Conservation (phyloP, 306 rosid species). For the Hylodesmum podocarpum region DNA sequence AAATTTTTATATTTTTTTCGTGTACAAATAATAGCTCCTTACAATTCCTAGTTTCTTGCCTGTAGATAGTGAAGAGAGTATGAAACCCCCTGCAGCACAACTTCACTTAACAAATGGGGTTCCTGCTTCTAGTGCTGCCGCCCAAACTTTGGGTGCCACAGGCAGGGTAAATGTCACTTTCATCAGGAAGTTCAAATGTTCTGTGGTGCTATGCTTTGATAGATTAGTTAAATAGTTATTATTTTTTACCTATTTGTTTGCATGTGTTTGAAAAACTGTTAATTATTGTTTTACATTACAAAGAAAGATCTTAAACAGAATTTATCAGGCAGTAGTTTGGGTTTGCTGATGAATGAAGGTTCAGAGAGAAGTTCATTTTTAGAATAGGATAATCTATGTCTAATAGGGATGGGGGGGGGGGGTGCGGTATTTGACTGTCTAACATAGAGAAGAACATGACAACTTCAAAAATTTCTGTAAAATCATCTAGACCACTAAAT, state of each 20-base stretch:
- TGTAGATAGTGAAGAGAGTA: slow-evolving; percentile 60
- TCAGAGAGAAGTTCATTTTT: neutral
- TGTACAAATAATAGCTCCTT: slow-evolving; percentile 21
- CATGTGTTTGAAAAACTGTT: neutral
- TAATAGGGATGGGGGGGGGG: neutral
- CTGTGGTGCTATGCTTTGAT: slow-evolving; percentile 10
- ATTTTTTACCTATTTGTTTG: neutral
- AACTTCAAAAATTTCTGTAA: no score
- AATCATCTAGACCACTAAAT: neutral
- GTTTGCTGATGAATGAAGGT: neutral
- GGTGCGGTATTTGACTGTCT: neutral
- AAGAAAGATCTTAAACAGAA: neutral
- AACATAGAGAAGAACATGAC: no score
- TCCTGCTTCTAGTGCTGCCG: slow-evolving; percentile 48
- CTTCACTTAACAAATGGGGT: slow-evolving; percentile 54
- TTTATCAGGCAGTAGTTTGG: neutral
- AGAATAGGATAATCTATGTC: neutral
- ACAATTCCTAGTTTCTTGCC: slow-evolving; percentile 23
- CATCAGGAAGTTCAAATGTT: slow-evolving; percentile 20
- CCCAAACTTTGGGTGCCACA: slow-evolving; percentile 49
- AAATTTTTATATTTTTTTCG: neutral
- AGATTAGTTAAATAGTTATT: neutral
- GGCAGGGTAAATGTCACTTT: slow-evolving; percentile 41
- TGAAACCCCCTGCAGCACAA: slow-evolving; percentile 50
- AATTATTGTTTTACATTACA: neutral